Conservation (phyloP, 2,329 filamentous ascomycete species). For the Pestalotiopsis sp. region DNA sequence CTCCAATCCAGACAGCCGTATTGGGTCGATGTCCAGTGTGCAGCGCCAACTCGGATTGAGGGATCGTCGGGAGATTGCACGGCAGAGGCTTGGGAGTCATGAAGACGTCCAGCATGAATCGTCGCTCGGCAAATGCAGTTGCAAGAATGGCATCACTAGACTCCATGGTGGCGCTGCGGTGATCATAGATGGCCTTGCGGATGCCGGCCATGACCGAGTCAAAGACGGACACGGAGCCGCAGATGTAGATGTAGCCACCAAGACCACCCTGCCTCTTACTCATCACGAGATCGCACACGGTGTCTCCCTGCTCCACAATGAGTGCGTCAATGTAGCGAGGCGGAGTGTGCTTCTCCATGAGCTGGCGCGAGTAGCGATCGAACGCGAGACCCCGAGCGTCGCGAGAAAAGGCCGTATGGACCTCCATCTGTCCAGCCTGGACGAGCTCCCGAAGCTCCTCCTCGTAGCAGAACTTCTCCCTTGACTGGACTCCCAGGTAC, state of each 20-base stretch:
- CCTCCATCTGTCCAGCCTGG: slow-evolving; percentile 51
- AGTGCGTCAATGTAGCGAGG: slow-evolving; percentile 55
- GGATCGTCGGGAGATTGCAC: slow-evolving; percentile 51
- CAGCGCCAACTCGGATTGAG: slow-evolving; percentile 49
- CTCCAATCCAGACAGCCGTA: slow-evolving; percentile 52
- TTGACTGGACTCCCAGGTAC: slow-evolving; percentile 54
- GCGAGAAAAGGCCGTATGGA: slow-evolving; percentile 55
- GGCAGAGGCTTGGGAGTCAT: slow-evolving; percentile 57
- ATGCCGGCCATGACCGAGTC: slow-evolving; percentile 60
- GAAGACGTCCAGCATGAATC: slow-evolving; percentile 60
- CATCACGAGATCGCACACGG: slow-evolving; percentile 57
- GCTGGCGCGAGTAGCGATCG: slow-evolving; percentile 40
- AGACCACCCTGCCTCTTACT: slow-evolving; percentile 56
- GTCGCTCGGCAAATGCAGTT: slow-evolving; percentile 55
- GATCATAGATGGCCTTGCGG: slow-evolving; percentile 56
- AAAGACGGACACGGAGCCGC: slow-evolving; percentile 50
- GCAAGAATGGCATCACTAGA: slow-evolving; percentile 52
- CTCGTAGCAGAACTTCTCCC: slow-evolving; percentile 55
- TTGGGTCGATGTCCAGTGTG: slow-evolving; percentile 53
- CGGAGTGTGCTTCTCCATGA: slow-evolving; percentile 50
- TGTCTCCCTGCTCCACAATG: slow-evolving; percentile 52
- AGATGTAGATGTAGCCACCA: slow-evolving; percentile 51
- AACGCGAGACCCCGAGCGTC: slow-evolving; percentile 50
- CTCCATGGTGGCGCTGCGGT: slow-evolving; percentile 54
- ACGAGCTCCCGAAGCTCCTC: slow-evolving; percentile 49